These are phyloP conservation scores for Hortiboletus flavorubellus DNA, from an alignment of 768 basidiomycete species.

Conservation along the genomic window DNA sequence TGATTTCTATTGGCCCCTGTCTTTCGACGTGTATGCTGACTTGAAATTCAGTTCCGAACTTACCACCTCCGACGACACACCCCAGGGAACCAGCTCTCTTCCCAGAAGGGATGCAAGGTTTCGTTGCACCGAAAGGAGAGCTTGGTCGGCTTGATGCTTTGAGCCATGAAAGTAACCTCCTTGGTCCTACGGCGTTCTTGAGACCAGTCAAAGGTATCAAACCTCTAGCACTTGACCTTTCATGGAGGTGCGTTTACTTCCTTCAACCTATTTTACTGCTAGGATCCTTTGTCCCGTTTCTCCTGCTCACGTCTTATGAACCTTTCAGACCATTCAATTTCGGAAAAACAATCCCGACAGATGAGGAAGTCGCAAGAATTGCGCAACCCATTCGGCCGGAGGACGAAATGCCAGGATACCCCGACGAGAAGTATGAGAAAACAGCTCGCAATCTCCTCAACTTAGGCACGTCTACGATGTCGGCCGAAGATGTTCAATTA, in stretches of 20 bases:
- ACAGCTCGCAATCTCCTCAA: conserved; percentile 12
- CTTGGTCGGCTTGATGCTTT: background rate
- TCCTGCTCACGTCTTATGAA: background rate
- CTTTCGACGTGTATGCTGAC: conserved; percentile 15
- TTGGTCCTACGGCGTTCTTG: conserved; percentile 29
- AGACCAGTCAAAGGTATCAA: conserved; percentile 57
- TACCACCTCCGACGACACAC: conserved; percentile 53
- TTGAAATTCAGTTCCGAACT: conserved; percentile 46
- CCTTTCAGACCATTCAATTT: conserved; percentile 47
- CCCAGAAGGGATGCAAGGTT: conserved; percentile 29
- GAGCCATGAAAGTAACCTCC: background rate
- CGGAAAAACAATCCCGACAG: conserved; percentile 30
- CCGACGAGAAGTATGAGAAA: conserved; percentile 12
- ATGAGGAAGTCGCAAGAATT: conserved; percentile 29
- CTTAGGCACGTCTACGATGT: background rate
- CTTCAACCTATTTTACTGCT: background rate
- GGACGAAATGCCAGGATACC: conserved; percentile 14
- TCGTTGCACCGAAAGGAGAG: conserved; percentile 25
- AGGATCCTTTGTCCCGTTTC: background rate
- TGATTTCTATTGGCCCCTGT: conserved; percentile 17
- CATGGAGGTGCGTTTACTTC: conserved; percentile 56
- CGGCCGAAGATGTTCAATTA: conserved; percentile 12
- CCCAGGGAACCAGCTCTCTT: conserved; percentile 31
- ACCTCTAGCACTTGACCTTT: conserved; percentile 55
- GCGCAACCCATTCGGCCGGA: conserved; percentile 10